A percentile compares a stretch with the other conserved stretches of the same genome.
Conservation (phyloP, 2,329 filamentous ascomycete species). For the Fusarium miscanthi region DNA sequence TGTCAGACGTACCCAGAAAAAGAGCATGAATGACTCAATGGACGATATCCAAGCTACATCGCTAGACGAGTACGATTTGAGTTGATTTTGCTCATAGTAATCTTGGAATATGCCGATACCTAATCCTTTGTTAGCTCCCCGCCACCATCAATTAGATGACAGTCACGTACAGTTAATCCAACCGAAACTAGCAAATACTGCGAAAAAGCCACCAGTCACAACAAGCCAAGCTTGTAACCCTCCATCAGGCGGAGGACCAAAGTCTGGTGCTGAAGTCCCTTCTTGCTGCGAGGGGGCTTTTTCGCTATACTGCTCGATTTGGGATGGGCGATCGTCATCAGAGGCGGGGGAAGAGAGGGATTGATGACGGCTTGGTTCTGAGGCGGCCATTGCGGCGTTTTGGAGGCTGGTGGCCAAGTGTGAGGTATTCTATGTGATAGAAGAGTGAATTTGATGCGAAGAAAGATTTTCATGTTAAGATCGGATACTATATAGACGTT, state of each 20-base stretch:
- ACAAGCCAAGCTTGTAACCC: conserved; percentile 6
- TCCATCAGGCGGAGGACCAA: conserved; percentile 6
- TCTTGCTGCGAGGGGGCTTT: background rate
- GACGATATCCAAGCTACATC: conserved; percentile 15
- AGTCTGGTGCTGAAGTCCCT: background rate
- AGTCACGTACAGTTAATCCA: conserved; percentile 10
- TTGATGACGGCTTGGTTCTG: background rate
- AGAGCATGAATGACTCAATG: conserved; percentile 15
- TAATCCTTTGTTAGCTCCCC: background rate
- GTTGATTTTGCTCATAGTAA: conserved; percentile 6
- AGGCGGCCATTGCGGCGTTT: background rate
- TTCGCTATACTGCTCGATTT: background rate
- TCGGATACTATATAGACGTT: background rate
- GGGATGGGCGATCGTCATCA: background rate
- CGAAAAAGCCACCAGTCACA: conserved; percentile 2
- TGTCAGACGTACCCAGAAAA: conserved; percentile 3
- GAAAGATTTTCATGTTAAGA: too few species aligned
- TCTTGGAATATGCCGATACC: conserved; percentile 23
- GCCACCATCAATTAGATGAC: rapidly evolving
- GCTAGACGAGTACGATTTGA: conserved; percentile 1
- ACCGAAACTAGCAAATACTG: conserved; percentile 11
- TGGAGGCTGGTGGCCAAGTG: rapidly evolving
- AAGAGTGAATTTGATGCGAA: too few species aligned
- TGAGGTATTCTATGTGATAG: too few species aligned
- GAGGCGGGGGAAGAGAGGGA: background rate